Evolutionary conservation across 2,329 filamentous ascomycete species (phyloP), one percentile per base, ranked within the genome.

Genomic region (Lachnellula occidentalis): DNA sequence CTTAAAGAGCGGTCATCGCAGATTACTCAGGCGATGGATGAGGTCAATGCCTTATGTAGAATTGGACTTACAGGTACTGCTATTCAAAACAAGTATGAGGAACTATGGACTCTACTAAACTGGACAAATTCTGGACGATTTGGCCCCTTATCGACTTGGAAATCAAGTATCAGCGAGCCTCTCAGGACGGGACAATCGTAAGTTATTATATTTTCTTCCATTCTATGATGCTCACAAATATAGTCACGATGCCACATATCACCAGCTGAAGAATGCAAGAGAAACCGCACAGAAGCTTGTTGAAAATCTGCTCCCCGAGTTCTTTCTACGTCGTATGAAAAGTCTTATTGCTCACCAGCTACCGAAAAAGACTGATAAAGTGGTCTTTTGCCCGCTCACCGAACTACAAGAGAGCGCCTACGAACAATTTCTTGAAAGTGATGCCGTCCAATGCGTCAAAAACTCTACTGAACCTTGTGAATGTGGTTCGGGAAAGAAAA

Each of bases 51-150:
- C 0, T 79, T 97, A 2, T 97, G 94, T 67, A 83, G 94, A 34
- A 92, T 99, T 57, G 94, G 94, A 0, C 77, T 99, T 8, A 97
- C 92, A 0, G 94, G 94, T 2, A 99, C 94, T 0, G 92, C 92
- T 0, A 96, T 99, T 45, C 94, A 99, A 68, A 99, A 99, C 71
- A 94, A 90, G 61, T 99, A 99, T 69, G 90, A 96, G 67, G 94
- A 99, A 70, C 78, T 99, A 1, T 99, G 92, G 92, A 95, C 91
- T 0, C 76, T 99, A 0, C 76, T 99, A 2, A 95, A 99, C 68
- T 99, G 94, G 94, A 92, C 91, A 0, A 94, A 95, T 63, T 94
- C 94, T 0, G 92, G 91, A 0, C 73, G 78, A 46, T 79, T 87
- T 59, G 83, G 85, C 0, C 81, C 83, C 0, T 72, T 88, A 9